Conservation (phyloP, 306 rosid genomes). For the Dryas alaskensis region DNA sequence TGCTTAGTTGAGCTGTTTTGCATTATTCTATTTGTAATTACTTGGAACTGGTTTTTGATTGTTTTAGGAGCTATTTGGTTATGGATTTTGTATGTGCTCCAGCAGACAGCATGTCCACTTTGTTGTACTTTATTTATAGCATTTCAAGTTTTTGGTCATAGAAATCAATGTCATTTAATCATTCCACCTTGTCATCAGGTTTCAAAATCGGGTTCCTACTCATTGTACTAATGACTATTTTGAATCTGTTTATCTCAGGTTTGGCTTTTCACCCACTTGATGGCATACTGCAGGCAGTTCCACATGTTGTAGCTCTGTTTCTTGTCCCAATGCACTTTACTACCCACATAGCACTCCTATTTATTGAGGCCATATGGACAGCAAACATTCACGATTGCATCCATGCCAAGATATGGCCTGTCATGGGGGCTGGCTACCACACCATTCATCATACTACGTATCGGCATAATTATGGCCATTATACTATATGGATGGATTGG, state of each 20-base stretch:
- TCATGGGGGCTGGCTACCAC: constrained; percentile 98
- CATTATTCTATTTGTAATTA: neutral
- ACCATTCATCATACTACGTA: constrained; percentile 92
- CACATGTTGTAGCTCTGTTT: constrained; percentile 60
- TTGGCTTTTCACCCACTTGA: constrained; percentile 95
- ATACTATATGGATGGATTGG: constrained; percentile 95
- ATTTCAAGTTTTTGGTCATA: neutral
- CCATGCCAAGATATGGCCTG: constrained; percentile 77
- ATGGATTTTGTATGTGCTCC: no score
- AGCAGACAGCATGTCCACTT: no score
- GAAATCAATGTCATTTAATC: neutral
- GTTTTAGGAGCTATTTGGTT: no score
- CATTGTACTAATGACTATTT: constrained; percentile 17
- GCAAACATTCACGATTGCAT: constrained; percentile 90
- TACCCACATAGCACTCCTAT: constrained; percentile 57
- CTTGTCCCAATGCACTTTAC: constrained; percentile 73
- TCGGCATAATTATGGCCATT: constrained; percentile 91
- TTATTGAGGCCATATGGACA: constrained; percentile 81
- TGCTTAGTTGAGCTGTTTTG: neutral
- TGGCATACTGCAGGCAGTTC: constrained; percentile 89
- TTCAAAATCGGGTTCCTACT: neutral
- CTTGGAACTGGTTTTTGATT: no score
- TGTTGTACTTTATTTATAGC: no score
- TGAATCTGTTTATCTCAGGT: constrained; percentile 48
- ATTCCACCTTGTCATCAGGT: constrained; percentile 2